These are phyloP conservation scores for Diaporthe amygdali DNA, from an alignment of 2,329 filamentous ascomycete genomes.

Conservation along the genomic window DNA sequence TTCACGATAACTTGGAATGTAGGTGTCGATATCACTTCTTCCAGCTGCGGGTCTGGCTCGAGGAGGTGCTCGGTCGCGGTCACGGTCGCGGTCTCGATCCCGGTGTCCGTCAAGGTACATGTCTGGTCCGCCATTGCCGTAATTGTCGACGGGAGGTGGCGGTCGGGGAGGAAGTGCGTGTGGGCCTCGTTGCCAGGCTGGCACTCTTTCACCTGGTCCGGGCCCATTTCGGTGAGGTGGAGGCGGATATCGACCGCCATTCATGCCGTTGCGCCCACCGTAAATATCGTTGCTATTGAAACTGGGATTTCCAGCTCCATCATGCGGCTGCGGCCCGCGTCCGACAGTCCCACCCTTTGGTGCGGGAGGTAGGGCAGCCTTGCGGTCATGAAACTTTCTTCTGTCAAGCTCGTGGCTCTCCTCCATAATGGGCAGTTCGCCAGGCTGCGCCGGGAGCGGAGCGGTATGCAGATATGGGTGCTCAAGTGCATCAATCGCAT, in stretches of 20 bases:
- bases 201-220: conserved; percentile 42
- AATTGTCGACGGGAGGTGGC: conserved; percentile 48
- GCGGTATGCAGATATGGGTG: conserved; percentile 87
- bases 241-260: conserved; percentile 50
- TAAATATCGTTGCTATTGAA: conserved; percentile 59
- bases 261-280: conserved; percentile 52
- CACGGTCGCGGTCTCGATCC: conserved; percentile 39
- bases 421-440: conserved; percentile 89
- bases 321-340: conserved; percentile 57
- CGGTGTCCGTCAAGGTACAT: conserved; percentile 25
- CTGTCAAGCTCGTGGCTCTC: conserved; percentile 97
- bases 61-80: conserved; percentile 37
- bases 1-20: conserved; percentile 52
- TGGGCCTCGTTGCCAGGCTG: conserved; percentile 58
- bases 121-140: conserved; percentile 39
- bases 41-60: conserved; percentile 29
- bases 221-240: conserved; percentile 37
- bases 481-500: conserved; percentile 90
- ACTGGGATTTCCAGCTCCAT: conserved; percentile 49
- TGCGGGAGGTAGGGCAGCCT: conserved; percentile 83
- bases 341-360: conserved; percentile 92
- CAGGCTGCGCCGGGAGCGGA: conserved; percentile 80
- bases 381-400: conserved; percentile 86
- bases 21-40: conserved; percentile 49
- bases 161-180: conserved; percentile 54